phyloP scores from a whole-genome alignment of 129 eudicot genomes.

The Flaveria ramosissima region DNA sequence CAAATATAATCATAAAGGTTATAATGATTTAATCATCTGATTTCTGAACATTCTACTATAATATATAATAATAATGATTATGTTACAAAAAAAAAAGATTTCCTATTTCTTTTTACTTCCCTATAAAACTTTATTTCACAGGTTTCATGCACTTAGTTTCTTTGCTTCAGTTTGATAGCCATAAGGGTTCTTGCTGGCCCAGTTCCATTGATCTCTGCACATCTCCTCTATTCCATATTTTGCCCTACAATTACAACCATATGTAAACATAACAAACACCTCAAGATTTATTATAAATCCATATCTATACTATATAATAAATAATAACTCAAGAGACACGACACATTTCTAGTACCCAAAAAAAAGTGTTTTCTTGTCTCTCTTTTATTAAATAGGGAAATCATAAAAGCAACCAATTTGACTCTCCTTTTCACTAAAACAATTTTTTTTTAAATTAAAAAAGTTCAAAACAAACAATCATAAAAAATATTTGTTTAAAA shows the following conservation, averaged over 20 bases:
- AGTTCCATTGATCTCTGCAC: constrained; percentile 95
- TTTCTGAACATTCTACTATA: neutral
- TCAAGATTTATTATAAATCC: too few relatives aligned
- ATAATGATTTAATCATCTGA: neutral
- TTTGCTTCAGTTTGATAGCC: constrained; percentile 52
- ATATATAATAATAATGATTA: neutral
- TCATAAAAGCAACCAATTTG: too few relatives aligned
- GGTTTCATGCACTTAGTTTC: constrained; percentile 7
- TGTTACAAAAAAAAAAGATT: neutral
- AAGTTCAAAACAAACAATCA: too few relatives aligned
- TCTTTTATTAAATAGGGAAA: too few relatives aligned
- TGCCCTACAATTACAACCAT: constrained; percentile 54
- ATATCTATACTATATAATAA: too few relatives aligned
- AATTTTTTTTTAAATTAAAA: too few relatives aligned
- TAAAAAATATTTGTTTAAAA: too few relatives aligned
- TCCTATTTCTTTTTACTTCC: constrained; percentile 3
- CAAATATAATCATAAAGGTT: too few relatives aligned
- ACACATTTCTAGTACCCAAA: too few relatives aligned
- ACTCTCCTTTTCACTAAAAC: too few relatives aligned
- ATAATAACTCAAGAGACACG: too few relatives aligned
- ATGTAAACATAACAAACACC: neutral
- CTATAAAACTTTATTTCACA: constrained; percentile 2
- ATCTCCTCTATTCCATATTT: constrained; percentile 79
- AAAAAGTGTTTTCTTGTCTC: too few relatives aligned
- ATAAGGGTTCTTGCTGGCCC: constrained; percentile 91